Percentiles rank a stretch among this genome's conserved stretches.
phyloP scores from a whole-genome alignment of 2,329 filamentous ascomycete genomes.

The Trichoderma sp. region DNA sequence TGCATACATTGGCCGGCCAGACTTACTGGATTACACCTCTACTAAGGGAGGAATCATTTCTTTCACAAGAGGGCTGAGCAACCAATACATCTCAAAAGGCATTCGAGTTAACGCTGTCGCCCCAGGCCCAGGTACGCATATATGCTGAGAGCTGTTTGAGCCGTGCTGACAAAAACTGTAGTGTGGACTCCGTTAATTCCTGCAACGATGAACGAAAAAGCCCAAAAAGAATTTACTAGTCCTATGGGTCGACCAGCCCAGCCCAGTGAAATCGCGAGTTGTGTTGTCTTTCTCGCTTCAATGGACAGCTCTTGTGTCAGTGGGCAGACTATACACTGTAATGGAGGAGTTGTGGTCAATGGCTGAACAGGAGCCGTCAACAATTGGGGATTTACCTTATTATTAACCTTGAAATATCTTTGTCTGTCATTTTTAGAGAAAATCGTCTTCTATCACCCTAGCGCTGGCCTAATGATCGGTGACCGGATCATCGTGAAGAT shows the following conservation, averaged over 20 bases:
- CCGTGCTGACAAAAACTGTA: background rate
- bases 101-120: conserved; percentile 78
- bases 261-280: conserved; percentile 79
- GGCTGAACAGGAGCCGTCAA: conserved; percentile 39
- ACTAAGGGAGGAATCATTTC: conserved; percentile 78
- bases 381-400: background rate
- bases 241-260: conserved; percentile 79
- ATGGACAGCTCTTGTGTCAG: conserved; percentile 72
- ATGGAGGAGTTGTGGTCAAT: conserved; percentile 53
- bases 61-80: conserved; percentile 76
- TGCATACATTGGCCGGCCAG: conserved; percentile 76
- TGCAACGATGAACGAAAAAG: conserved; percentile 68
- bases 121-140: conserved; percentile 60
- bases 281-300: conserved; percentile 78
- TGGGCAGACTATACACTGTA: conserved; percentile 65
- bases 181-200: conserved; percentile 79
- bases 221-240: conserved; percentile 70
- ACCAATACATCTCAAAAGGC: conserved; percentile 70
- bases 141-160: background rate
- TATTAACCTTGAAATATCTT: fast-evolving
- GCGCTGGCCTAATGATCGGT: background rate
- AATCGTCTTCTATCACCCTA: background rate
- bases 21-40: conserved; percentile 79
- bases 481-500: background rate
- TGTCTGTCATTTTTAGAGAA: background rate